These are phyloP conservation scores for Pseudonectria buxi DNA, from an alignment of 2,329 filamentous ascomycete genomes.

Conservation along the genomic window DNA sequence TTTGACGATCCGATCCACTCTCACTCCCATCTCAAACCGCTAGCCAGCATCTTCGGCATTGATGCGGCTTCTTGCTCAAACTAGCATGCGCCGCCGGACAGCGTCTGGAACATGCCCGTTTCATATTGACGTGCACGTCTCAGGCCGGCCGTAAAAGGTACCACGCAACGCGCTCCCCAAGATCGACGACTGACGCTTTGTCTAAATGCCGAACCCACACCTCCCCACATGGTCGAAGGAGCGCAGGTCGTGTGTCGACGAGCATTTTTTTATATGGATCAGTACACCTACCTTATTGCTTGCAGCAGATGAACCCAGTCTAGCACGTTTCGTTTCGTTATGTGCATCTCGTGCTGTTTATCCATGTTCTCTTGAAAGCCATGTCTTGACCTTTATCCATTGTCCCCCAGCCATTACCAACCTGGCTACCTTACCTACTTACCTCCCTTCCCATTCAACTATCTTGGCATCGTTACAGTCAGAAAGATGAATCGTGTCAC, in stretches of 20 bases:
- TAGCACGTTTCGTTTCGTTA: too few relatives aligned
- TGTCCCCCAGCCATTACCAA: background rate
- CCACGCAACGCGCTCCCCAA: too few relatives aligned
- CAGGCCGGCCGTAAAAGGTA: conserved; percentile 14
- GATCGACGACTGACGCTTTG: too few relatives aligned
- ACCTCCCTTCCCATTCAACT: background rate
- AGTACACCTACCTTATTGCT: too few relatives aligned
- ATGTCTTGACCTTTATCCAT: conserved; percentile 7
- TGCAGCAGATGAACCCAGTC: too few relatives aligned
- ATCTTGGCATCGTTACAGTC: background rate
- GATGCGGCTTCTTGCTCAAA: conserved; percentile 5
- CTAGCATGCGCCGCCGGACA: conserved; percentile 8
- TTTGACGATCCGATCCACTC: too few relatives aligned
- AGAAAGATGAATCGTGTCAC: conserved; percentile 11
- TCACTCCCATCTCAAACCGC: background rate
- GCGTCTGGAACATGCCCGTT: conserved; percentile 15
- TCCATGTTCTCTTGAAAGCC: conserved; percentile 19
- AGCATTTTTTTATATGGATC: too few relatives aligned
- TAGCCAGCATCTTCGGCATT: conserved; percentile 4
- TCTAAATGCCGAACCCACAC: background rate
- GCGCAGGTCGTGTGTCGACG: too few relatives aligned
- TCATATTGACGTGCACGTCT: conserved; percentile 20
- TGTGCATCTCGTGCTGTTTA: conserved; percentile 6
- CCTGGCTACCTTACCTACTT: too few relatives aligned
- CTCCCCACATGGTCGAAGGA: background rate